Evolutionary conservation across 768 basidiomycete species (phyloP).

Genomic region (Suillus weaverae): DNA sequence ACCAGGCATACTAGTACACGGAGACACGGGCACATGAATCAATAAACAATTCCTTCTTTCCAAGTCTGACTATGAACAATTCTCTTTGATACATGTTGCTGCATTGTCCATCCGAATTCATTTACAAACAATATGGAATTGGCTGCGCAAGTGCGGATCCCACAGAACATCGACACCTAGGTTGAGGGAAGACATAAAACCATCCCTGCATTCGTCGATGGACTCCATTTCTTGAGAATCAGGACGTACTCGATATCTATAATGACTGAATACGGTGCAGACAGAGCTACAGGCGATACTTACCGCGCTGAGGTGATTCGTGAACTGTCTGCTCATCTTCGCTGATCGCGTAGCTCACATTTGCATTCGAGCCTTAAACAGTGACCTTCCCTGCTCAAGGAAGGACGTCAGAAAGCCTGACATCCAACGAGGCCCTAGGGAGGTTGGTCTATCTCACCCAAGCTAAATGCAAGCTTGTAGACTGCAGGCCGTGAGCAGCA

Average conservation of each 20-base stretch:
- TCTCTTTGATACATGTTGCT: background rate
- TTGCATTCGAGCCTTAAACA: constrained; percentile 64
- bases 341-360: constrained; percentile 69
- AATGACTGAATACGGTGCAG: too few species aligned
- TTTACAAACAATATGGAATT: background rate
- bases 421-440: too few species aligned
- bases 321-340: constrained; percentile 91
- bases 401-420: too few species aligned
- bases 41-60: background rate
- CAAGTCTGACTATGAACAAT: background rate
- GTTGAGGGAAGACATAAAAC: background rate
- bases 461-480: too few species aligned
- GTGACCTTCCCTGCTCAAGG: constrained; percentile 66
- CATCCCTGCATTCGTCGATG: background rate
- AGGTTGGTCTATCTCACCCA: too few species aligned
- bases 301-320: constrained; percentile 94
- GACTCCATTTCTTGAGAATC: background rate
- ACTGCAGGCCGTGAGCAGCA: too few species aligned
- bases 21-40: too few species aligned
- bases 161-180: background rate
- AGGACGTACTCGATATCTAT: background rate
- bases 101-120: background rate
- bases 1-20: too few species aligned
- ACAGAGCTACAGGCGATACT: constrained; percentile 27
- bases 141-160: background rate